Evolutionary conservation across 257 asterid genomes (phyloP).

Genomic region (Sherardia arvensis): DNA sequence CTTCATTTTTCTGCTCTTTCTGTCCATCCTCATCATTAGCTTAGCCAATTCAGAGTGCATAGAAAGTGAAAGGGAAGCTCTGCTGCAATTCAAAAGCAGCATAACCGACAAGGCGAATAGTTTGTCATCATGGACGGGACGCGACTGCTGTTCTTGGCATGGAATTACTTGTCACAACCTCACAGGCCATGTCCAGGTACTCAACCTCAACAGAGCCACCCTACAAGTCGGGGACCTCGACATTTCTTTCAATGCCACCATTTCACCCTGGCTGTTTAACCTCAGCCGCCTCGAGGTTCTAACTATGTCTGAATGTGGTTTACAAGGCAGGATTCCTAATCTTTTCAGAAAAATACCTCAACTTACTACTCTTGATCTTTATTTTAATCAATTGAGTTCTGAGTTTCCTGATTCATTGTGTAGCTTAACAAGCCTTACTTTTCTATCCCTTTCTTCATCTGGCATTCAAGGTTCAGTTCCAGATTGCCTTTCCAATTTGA

Average conservation of each 20-base stretch:
- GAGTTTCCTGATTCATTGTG: not conserved
- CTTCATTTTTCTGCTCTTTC: not conserved
- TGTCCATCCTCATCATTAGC: not conserved
- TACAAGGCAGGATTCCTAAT: not conserved
- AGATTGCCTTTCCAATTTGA: not conserved
- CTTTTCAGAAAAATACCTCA: not conserved
- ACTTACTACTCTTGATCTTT: not conserved
- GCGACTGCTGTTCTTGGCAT: not conserved
- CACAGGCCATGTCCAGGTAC: conserved; percentile 7
- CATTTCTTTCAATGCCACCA: not conserved
- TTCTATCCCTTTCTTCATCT: too few species aligned
- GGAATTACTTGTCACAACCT: conserved; percentile 6
- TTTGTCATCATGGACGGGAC: not conserved
- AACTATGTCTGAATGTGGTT: not conserved
- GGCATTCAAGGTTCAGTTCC: not conserved
- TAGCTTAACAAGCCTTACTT: not conserved
- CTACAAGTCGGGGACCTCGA: too few species aligned
- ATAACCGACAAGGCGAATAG: not conserved
- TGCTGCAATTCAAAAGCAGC: not conserved
- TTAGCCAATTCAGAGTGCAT: not conserved
- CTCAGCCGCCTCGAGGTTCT: not conserved
- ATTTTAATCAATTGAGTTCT: not conserved
- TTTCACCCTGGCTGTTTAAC: conserved; percentile 11
- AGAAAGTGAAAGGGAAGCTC: not conserved
- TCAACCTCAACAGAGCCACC: conserved; percentile 5